A percentile compares a stretch with the other conserved stretches of the same genome.
These are phyloP conservation scores for Isatis lusitanica DNA, from an alignment of 441 rosid genomes.

Conservation along the genomic window DNA sequence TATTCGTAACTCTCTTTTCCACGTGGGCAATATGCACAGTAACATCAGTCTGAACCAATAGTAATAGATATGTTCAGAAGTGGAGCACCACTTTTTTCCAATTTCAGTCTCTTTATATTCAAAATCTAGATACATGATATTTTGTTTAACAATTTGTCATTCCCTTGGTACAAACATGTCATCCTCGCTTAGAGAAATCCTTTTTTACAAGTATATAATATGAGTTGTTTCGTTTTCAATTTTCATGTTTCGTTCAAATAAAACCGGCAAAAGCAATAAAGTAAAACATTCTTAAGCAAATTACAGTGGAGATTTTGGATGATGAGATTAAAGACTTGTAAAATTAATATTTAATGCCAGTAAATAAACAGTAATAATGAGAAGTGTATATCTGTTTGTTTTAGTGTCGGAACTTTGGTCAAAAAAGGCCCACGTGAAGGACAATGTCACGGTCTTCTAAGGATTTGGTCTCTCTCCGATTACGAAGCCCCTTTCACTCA, in stretches of 20 bases:
- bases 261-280: constrained; percentile 30
- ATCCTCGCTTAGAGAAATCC: too few relatives aligned
- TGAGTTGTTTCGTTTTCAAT: constrained; percentile 1
- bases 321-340: neutral
- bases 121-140: neutral
- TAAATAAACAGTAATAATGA: constrained; percentile 14
- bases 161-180: neutral
- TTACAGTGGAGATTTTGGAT: constrained; percentile 20
- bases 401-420: constrained; percentile 37
- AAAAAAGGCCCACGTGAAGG: constrained; percentile 43
- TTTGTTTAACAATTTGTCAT: neutral
- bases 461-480: constrained; percentile 37
- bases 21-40: neutral
- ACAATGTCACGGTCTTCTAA: constrained; percentile 42
- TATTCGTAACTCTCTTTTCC: neutral
- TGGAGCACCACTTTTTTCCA: neutral
- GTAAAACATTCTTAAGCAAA: constrained; percentile 26
- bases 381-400: constrained; percentile 30
- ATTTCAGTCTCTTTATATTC: constrained; percentile 1
- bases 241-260: constrained; percentile 25
- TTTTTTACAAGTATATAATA: neutral
- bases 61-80: neutral
- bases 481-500: constrained; percentile 30
- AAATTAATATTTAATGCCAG: neutral
- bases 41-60: neutral